Base-by-base conservation (phyloP, 164 flowering plant genomes). In the Magnolia sinica region DNA sequence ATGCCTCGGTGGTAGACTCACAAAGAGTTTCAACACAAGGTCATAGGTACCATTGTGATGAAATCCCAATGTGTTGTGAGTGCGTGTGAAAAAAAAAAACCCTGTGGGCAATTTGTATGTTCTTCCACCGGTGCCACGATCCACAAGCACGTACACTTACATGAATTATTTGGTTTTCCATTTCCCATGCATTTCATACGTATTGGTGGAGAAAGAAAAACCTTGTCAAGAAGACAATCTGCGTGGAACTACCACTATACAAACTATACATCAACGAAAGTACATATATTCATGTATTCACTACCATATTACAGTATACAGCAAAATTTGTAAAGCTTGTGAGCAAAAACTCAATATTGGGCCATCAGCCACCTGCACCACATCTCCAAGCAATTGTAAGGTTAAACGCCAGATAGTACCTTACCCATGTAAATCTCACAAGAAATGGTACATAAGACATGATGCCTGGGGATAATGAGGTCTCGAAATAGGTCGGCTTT, bases 401-500 rank as follows among this genome's bases (percentile, higher is more conserved):
- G 61, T 55, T 11, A 55, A 55, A 55, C 4, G 13, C 61, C 61
- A 55, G 13, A 55, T 55, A 55, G 18, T 55, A 55, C 61, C 61
- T 55, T 11, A 55, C 61, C 61, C 61, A 55, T 55, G 61, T 55
- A 55, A 55, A 55, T 16, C 61, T 55, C 61, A 55, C 13, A 11
- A 55, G 61, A 11, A 55, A 55, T 55, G 61, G 61, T 16, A 55
- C 13, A 14, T 55, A 55, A 11, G 18, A 55, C 13, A 9, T 16
- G 2, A 55, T 11, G 61, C 61, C 13, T 0, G 3, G 73, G 16
- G 84, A 80, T 31, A 88, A 72, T 49, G 85, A 82, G 20, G 58
- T 45, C 81, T 94, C 92, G 68, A 92, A 94, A 70, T 85, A 92
- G 8, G 95, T 92, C 14, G 98, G 95, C 73, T 83, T 90, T 55